A percentile compares a stretch with the other conserved stretches of the same genome.
These are phyloP conservation scores for Tetrapyrgos nigripes DNA, from an alignment of 1,284 basidiomycete genomes.

Conservation along the genomic window DNA sequence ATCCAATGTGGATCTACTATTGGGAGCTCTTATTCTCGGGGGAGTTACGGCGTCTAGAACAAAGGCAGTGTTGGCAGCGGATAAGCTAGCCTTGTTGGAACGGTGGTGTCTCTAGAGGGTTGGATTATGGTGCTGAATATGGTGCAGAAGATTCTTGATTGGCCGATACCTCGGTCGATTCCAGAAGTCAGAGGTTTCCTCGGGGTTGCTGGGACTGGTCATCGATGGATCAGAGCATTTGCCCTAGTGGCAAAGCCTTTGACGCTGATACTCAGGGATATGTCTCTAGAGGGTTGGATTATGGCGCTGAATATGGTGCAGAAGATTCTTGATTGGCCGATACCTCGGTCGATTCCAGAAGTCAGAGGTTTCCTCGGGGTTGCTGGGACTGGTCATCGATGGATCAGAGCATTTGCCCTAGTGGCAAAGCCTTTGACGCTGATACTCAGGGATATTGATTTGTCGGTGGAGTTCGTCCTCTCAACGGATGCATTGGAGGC, in stretches of 20 bases:
- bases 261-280: constrained; percentile 22
- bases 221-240: constrained; percentile 38
- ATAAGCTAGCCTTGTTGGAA: constrained; percentile 32
- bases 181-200: constrained; percentile 40
- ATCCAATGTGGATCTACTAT: constrained; percentile 23
- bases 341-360: constrained; percentile 28
- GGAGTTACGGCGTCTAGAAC: constrained; percentile 36
- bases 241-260: constrained; percentile 36
- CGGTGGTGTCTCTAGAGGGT: constrained; percentile 32
- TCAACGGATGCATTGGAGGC: constrained; percentile 23
- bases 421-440: constrained; percentile 35
- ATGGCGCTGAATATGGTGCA: constrained; percentile 27
- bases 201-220: constrained; percentile 31
- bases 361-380: constrained; percentile 40
- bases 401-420: constrained; percentile 37
- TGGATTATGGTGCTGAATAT: constrained; percentile 32
- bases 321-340: constrained; percentile 38
- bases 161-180: constrained; percentile 30
- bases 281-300: constrained; percentile 35
- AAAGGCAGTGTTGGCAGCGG: constrained; percentile 30
- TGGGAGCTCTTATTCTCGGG: constrained; percentile 25
- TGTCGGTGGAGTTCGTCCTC: constrained; percentile 26
- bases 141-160: constrained; percentile 34
- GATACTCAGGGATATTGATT: constrained; percentile 24
- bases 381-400: constrained; percentile 30